Percentiles rank a stretch among this genome's conserved stretches.
Evolutionary conservation across 495 filamentous ascomycete genomes (phyloP).

Genomic region (Talaromyces thailandensis): DNA sequence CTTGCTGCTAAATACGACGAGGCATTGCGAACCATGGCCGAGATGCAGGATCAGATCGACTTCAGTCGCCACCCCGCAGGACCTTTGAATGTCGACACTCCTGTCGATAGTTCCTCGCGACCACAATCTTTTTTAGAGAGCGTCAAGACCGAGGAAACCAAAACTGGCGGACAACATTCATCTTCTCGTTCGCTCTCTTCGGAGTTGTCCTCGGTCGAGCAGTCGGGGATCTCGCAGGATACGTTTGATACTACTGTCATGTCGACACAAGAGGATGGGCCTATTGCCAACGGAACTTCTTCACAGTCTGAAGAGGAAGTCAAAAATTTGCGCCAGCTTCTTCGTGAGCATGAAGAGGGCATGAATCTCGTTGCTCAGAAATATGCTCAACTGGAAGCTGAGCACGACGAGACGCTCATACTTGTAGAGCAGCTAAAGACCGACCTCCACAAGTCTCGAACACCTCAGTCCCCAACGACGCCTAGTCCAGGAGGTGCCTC

Average conservation of each 20-base stretch:
- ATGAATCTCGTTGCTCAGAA: constrained; percentile 62
- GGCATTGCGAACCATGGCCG: constrained; percentile 68
- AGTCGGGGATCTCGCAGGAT: constrained; percentile 60
- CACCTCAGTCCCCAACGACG: constrained; percentile 52
- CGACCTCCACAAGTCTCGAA: constrained; percentile 68
- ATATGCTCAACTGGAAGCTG: constrained; percentile 70
- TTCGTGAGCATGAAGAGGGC: constrained; percentile 67
- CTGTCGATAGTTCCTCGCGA: constrained; percentile 51
- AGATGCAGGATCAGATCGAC: constrained; percentile 78
- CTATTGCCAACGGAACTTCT: constrained; percentile 18
- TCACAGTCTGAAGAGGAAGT: constrained; percentile 45
- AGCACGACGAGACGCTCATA: constrained; percentile 73
- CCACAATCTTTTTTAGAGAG: constrained; percentile 92
- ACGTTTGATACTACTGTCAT: constrained; percentile 46
- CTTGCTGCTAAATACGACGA: constrained; percentile 88
- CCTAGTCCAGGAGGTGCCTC: constrained; percentile 25
- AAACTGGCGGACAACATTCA: constrained; percentile 69
- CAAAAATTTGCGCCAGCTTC: constrained; percentile 57
- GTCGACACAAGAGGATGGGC: constrained; percentile 19
- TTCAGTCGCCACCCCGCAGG: constrained; percentile 64
- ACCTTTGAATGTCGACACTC: constrained; percentile 32
- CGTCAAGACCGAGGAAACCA: constrained; percentile 63
- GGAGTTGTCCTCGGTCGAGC: constrained; percentile 90
- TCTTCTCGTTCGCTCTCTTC: constrained; percentile 92
- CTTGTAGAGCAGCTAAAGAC: constrained; percentile 84